Conservation (phyloP, 73 alveolate species). For the Blepharisma japonicum region DNA sequence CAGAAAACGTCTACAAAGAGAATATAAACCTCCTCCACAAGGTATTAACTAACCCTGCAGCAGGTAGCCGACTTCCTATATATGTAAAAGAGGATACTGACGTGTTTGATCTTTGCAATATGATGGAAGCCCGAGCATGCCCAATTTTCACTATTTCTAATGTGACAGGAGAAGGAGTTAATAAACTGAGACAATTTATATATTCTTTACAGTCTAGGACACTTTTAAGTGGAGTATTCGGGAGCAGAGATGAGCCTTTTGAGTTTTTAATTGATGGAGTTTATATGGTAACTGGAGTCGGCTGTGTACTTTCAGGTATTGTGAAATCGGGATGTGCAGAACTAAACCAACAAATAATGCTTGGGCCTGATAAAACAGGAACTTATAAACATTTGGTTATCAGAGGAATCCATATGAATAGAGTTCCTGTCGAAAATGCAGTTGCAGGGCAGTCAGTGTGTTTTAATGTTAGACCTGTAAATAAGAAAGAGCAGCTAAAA, state of each 20-base stretch:
- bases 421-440: conserved; percentile 78
- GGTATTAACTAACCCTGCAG: conserved; percentile 64
- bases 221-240: conserved; percentile 51
- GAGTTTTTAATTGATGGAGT: conserved; percentile 85
- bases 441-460: conserved; percentile 81
- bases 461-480: conserved; percentile 73
- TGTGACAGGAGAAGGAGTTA: conserved; percentile 81
- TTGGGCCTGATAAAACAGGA: conserved; percentile 87
- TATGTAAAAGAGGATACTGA: conserved; percentile 50
- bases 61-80: conserved; percentile 72
- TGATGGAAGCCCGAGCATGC: conserved; percentile 23
- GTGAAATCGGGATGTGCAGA: conserved; percentile 75
- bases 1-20: conserved; percentile 75
- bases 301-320: conserved; percentile 87
- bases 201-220: conserved; percentile 33
- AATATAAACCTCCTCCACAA: conserved; percentile 61
- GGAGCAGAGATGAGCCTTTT: conserved; percentile 74
- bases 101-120: conserved; percentile 21
- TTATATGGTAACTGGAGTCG: conserved; percentile 76
- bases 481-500: conserved; percentile 64
- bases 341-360: conserved; percentile 53
- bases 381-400: conserved; percentile 75
- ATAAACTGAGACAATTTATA: conserved; percentile 49
- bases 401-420: conserved; percentile 79
- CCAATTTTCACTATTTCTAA: conserved; percentile 78